These are phyloP conservation scores for Metschnikowia cubensis DNA, from an alignment of 805 yeast species.

Conservation along the genomic window DNA sequence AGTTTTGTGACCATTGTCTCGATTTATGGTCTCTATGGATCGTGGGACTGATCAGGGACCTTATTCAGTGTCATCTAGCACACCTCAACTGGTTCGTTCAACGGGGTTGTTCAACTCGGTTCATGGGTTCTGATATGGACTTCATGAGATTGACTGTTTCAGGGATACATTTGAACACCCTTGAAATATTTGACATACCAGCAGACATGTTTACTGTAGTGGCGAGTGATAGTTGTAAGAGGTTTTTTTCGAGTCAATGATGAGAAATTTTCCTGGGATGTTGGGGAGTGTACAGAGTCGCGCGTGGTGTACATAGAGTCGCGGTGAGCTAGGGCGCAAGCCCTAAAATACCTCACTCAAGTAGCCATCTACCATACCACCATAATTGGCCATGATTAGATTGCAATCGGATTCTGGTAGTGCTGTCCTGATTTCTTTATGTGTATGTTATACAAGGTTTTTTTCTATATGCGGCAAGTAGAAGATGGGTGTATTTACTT, in stretches of 20 bases:
- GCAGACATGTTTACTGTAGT: slow-evolving; percentile 20
- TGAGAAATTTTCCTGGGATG: slow-evolving; percentile 21
- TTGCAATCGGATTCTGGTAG: no score
- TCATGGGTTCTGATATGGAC: no score
- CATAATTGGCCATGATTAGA: not conserved
- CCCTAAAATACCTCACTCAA: slow-evolving; percentile 8
- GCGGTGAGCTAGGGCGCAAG: slow-evolving; percentile 14
- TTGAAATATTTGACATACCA: slow-evolving; percentile 16
- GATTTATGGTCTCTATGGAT: no score
- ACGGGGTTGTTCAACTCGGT: no score
- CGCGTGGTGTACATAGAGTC: slow-evolving; percentile 1
- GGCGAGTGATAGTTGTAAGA: slow-evolving; percentile 14
- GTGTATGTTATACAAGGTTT: no score
- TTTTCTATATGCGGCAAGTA: no score
- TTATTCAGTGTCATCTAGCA: no score
- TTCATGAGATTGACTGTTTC: not conserved
- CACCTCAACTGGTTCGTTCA: no score
- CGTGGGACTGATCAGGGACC: no score
- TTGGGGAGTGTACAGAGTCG: slow-evolving; percentile 13
- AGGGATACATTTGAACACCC: not conserved
- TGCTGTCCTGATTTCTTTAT: no score
- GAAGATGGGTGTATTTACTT: no score
- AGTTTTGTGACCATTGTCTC: no score
- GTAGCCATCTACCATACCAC: not conserved
- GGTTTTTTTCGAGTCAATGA: slow-evolving; percentile 11